Evolutionary conservation across 2,329 filamentous ascomycete genomes (phyloP).

Genomic region (Alternaria triticimaculans): DNA sequence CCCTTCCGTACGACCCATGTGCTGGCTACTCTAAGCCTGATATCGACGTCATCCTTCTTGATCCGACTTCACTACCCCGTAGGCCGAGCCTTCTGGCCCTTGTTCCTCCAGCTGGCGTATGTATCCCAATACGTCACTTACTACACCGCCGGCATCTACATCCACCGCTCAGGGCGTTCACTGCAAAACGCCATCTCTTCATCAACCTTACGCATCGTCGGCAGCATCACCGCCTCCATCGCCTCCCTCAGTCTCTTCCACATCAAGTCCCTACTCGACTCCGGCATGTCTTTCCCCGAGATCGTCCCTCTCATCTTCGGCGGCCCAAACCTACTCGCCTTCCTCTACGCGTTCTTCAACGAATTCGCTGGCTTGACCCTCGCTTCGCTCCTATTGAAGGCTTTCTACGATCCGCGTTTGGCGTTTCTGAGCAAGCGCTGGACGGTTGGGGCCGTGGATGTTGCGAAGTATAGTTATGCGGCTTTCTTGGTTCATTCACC

Average conservation of each 20-base stretch:
- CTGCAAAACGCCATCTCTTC: background rate
- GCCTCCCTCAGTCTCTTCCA: background rate
- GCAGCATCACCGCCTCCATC: background rate
- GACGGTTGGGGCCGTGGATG: background rate
- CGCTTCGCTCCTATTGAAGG: background rate
- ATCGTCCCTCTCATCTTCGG: background rate
- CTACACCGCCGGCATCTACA: constrained; percentile 9
- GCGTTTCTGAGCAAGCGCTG: background rate
- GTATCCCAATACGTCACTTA: constrained; percentile 23
- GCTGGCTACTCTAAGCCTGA: background rate
- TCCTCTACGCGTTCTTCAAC: background rate
- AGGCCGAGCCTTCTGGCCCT: constrained; percentile 7
- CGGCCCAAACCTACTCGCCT: background rate
- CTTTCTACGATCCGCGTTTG: background rate
- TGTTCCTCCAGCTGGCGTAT: constrained; percentile 19
- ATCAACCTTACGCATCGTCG: background rate
- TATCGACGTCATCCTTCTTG: constrained; percentile 9
- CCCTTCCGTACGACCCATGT: background rate
- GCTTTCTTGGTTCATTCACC: background rate
- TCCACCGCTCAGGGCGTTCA: background rate
- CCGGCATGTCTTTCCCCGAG: background rate
- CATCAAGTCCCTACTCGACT: background rate
- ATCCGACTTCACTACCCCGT: constrained; percentile 16
- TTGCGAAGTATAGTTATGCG: background rate
- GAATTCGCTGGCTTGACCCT: background rate